Percentiles rank a stretch among this genome's conserved stretches.
Conservation (phyloP, 495 filamentous ascomycete species). For the Tuber brumale region DNA sequence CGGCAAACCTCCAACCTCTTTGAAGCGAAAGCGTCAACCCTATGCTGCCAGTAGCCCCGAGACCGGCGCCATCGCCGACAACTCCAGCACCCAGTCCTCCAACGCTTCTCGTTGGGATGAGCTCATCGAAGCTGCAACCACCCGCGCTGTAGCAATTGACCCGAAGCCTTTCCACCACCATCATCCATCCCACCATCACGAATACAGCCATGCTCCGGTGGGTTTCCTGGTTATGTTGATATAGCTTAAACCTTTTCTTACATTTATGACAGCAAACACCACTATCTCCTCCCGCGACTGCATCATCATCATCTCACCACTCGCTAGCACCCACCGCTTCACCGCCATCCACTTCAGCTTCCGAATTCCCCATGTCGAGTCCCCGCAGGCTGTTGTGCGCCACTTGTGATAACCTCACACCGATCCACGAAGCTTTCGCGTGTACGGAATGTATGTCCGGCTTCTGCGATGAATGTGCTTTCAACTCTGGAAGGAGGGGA, state of each 20-base stretch:
- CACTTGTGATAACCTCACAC: constrained; percentile 29
- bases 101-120: constrained; percentile 39
- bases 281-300: constrained; percentile 33
- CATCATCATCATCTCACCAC: constrained; percentile 30
- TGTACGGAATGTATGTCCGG: constrained; percentile 41
- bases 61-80: constrained; percentile 10
- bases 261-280: constrained; percentile 36
- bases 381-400: constrained; percentile 29
- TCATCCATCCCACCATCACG: constrained; percentile 28
- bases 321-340: constrained; percentile 24
- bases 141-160: constrained; percentile 28
- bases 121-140: constrained; percentile 40
- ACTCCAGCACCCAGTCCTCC: constrained; percentile 35
- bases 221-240: constrained; percentile 26
- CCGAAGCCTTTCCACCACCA: constrained; percentile 32
- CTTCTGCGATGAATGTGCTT: constrained; percentile 39
- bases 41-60: constrained; percentile 24
- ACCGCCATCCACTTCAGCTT: constrained; percentile 26
- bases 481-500: constrained; percentile 31
- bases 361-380: constrained; percentile 28
- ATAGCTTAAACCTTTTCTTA: constrained; percentile 30
- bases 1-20: constrained; percentile 15
- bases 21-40: constrained; percentile 38
- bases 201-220: constrained; percentile 32
- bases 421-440: constrained; percentile 32